phyloP scores from a whole-genome alignment of 805 yeast genomes.

The Lachancea mirantina region DNA sequence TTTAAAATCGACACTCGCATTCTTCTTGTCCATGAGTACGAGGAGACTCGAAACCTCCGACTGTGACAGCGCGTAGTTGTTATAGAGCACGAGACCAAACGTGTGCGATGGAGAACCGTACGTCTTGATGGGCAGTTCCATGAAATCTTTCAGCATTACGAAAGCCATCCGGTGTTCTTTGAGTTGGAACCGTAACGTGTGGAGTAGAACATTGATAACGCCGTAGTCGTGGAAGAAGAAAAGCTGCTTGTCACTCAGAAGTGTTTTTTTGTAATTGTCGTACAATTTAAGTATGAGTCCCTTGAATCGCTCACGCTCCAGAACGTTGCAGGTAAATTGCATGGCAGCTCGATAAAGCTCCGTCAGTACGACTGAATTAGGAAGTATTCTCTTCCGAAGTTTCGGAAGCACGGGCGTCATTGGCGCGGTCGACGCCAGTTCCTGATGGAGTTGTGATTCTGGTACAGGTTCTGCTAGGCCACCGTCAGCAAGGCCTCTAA shows the following conservation, averaged over 20 bases:
- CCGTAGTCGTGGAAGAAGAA: conserved; percentile 16
- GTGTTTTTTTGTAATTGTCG: conserved; percentile 10
- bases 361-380: conserved; percentile 16
- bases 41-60: conserved; percentile 16
- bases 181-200: conserved; percentile 14
- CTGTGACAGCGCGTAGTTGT: conserved; percentile 14
- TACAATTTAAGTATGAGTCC: conserved; percentile 16
- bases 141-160: conserved; percentile 21
- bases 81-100: conserved; percentile 22
- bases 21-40: conserved; percentile 17
- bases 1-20: conserved; percentile 21
- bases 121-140: conserved; percentile 6
- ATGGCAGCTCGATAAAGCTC: conserved; percentile 21
- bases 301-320: conserved; percentile 13
- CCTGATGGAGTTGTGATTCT: conserved; percentile 7
- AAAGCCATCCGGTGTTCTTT: conserved; percentile 20
- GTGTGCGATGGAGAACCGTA: conserved; percentile 14
- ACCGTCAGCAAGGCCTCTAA: conserved; percentile 25
- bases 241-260: conserved; percentile 2
- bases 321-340: conserved; percentile 9
- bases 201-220: conserved; percentile 17
- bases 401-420: conserved; percentile 12
- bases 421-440: conserved; percentile 1
- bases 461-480: conserved; percentile 9
- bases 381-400: conserved; percentile 7